Percentiles rank a stretch among this genome's conserved stretches.
These are phyloP conservation scores for Colletotrichum melonis DNA, from an alignment of 2,329 filamentous ascomycete genomes.

Conservation along the genomic window DNA sequence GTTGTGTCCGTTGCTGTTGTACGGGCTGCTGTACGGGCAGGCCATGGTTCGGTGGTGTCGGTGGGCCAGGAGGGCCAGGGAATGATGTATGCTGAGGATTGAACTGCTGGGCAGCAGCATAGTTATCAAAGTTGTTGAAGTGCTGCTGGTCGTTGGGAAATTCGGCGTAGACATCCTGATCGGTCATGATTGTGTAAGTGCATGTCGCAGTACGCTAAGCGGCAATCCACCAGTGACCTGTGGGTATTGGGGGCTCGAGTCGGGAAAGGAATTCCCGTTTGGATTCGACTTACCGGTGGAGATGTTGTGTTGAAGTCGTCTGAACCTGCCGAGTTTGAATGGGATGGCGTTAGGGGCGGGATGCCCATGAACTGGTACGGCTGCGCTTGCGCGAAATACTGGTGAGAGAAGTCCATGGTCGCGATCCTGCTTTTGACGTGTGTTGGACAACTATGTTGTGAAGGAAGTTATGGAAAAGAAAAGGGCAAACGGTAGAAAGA, in stretches of 20 bases:
- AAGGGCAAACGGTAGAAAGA: background rate
- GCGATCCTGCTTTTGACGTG: conserved; percentile 24
- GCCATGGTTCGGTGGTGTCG: conserved; percentile 50
- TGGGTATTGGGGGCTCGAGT: conserved; percentile 40
- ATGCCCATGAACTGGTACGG: conserved; percentile 67
- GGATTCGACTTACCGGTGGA: conserved; percentile 60
- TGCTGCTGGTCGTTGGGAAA: conserved; percentile 62
- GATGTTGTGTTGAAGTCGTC: conserved; percentile 67
- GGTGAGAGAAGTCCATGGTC: conserved; percentile 65
- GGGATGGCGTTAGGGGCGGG: conserved; percentile 65
- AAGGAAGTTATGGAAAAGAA: background rate
- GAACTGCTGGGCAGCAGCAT: conserved; percentile 45
- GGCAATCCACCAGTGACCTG: conserved; percentile 40
- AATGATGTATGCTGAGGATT: conserved; percentile 44
- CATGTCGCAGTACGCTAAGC: conserved; percentile 44
- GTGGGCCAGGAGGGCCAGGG: conserved; percentile 64
- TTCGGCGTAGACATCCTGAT: conserved; percentile 62
- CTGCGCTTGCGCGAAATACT: conserved; percentile 61
- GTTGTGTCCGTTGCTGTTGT: conserved; percentile 35
- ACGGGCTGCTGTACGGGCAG: conserved; percentile 31
- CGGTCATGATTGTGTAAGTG: conserved; percentile 47
- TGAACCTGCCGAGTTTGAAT: conserved; percentile 64
- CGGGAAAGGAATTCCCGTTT: conserved; percentile 17
- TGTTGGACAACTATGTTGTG: conserved; percentile 5
- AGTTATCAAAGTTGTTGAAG: conserved; percentile 60